Evolutionary conservation across 495 filamentous ascomycete species (phyloP).

Genomic region (Saxophila tyrrhenica): DNA sequence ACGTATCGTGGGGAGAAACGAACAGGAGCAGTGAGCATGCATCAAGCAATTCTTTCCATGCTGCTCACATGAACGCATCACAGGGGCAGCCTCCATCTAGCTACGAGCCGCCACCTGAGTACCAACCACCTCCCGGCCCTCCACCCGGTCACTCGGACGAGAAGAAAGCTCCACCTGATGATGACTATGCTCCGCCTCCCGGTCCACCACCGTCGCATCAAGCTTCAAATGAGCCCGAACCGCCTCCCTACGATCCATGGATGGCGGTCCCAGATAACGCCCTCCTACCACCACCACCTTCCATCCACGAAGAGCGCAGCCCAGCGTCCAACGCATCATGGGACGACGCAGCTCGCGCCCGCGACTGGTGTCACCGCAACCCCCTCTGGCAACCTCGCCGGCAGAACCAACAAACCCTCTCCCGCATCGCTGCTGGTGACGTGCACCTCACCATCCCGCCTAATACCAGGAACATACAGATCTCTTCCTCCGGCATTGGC

Average conservation of each 20-base stretch:
- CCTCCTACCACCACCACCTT: slow-evolving; percentile 71
- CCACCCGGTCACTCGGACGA: slow-evolving; percentile 17
- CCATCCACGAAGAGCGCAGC: slow-evolving; percentile 53
- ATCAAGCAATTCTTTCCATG: slow-evolving; percentile 8
- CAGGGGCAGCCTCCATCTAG: slow-evolving; percentile 14
- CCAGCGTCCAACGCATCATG: slow-evolving; percentile 62
- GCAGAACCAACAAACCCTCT: slow-evolving; percentile 34
- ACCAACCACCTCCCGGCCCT: slow-evolving; percentile 25
- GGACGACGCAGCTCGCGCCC: slow-evolving; percentile 58
- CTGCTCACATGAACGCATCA: slow-evolving; percentile 3
- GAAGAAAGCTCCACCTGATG: slow-evolving; percentile 8
- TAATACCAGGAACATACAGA: slow-evolving; percentile 39
- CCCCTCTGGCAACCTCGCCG: slow-evolving; percentile 49
- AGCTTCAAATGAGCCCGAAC: slow-evolving; percentile 17
- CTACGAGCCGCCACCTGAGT: slow-evolving; percentile 11
- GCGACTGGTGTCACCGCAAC: slow-evolving; percentile 54
- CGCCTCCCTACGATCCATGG: slow-evolving; percentile 66
- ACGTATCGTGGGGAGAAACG: slow-evolving; percentile 3
- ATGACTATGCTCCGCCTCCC: slow-evolving; percentile 18
- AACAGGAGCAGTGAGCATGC: slow-evolving; percentile 7
- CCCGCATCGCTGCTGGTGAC: slow-evolving; percentile 34
- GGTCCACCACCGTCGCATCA: slow-evolving; percentile 20
- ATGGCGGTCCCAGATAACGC: slow-evolving; percentile 66
- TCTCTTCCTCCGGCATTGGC: slow-evolving; percentile 33
- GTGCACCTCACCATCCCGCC: slow-evolving; percentile 36